Base-by-base conservation (phyloP, 192 early-diverging fungal genomes). In the Coemansia sp. region DNA sequence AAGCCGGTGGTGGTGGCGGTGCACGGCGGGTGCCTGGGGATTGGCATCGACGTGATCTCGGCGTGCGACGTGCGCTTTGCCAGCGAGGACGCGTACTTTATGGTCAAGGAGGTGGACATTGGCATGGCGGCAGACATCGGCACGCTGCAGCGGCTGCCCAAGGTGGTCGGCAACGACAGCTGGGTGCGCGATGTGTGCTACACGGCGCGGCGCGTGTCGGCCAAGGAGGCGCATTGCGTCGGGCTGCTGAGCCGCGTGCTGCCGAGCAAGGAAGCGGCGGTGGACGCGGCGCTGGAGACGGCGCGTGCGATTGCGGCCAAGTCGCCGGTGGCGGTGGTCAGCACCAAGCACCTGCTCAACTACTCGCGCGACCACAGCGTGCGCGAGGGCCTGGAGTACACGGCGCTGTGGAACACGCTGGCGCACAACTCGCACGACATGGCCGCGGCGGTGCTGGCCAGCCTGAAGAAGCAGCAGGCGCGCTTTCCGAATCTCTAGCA, bases 91-190 rank as follows among this genome's bases (percentile, higher is more conserved):
- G 79, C 91, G 6, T 81, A 75, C 52, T 98, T 95, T 67, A 81
- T 83, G 34, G 85, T 95, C 32, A 92, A 93, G 78, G 89, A 97
- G 78, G 90, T 95, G 15, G 93, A 95, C 69, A 81, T 96, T 71
- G 94, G 91, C 8, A 58, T 98, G 63, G 91, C 92, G 20, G 95
- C 95, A 5, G 95, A 98, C 67, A 68, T 93, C 20, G 92, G 91
- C 30, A 94, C 92, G 22, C 81, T 99, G 48, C 96, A 99, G 78
- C 84, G 96, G 22, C 76, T 99, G 19, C 93, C 93, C 45, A 97
- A 97, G 76, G 80, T 95, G 5, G 91, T 93, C 42, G 93, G 90
- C 21, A 97, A 95, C 75, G 73, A 84, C 53, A 86, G 85, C 67
- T 87, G 89, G 86, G 87, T 95, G 28, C 89, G 93, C 62, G 96